Evolutionary conservation across 2,329 filamentous ascomycete species (phyloP).

Genomic region (Apiospora malaysiana): DNA sequence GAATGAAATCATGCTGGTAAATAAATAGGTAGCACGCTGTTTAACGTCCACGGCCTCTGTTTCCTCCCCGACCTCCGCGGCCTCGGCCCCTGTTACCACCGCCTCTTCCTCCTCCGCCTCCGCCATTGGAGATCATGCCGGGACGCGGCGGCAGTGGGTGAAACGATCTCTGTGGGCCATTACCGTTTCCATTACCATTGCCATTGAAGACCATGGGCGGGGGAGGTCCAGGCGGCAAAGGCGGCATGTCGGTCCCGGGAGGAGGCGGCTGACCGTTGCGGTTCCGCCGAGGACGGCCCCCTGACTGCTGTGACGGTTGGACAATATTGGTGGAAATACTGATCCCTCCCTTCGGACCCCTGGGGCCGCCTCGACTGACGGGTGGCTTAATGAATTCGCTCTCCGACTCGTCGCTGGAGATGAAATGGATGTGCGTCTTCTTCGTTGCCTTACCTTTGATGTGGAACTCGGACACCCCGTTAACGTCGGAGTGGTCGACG

Average conservation of each 20-base stretch:
- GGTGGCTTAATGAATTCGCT: conserved; percentile 39
- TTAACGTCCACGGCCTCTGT: background rate
- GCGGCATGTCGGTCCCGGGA: background rate
- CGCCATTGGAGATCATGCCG: background rate
- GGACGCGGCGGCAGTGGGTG: background rate
- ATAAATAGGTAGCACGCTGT: background rate
- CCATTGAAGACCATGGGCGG: background rate
- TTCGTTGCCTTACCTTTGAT: conserved; percentile 36
- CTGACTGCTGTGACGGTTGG: conserved; percentile 14
- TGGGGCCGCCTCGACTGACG: conserved; percentile 28
- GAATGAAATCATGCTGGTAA: no score
- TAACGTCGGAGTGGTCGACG: conserved; percentile 21
- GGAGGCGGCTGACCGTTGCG: conserved; percentile 9
- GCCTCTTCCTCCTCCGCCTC: background rate
- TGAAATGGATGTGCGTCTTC: conserved; percentile 38
- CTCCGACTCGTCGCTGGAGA: conserved; percentile 42
- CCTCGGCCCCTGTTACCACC: background rate
- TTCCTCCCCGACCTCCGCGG: background rate
- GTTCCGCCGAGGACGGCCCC: background rate
- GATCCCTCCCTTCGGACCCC: conserved; percentile 31
- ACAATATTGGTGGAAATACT: conserved; percentile 38
- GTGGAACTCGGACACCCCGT: conserved; percentile 30
- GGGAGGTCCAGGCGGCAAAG: background rate
- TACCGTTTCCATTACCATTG: background rate
- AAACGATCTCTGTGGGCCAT: background rate